Conservation (phyloP, 768 basidiomycete species). For the Phylloporus sp. region DNA sequence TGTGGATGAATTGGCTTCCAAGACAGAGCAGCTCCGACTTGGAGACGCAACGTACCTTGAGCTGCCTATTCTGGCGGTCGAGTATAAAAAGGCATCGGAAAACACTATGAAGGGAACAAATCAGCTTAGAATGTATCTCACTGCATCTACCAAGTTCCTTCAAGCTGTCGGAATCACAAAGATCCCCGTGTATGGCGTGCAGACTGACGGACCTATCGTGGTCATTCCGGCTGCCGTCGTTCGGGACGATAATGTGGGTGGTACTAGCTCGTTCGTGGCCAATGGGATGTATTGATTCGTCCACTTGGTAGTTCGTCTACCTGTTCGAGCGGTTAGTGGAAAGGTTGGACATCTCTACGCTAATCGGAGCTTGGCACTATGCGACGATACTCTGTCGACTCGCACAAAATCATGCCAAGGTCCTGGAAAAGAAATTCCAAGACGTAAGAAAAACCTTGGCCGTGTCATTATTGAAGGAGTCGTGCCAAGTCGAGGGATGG, state of each 20-base stretch:
- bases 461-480: neutral
- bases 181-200: conserved; percentile 3
- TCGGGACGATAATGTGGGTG: neutral
- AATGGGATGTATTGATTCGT: neutral
- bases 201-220: conserved; percentile 2
- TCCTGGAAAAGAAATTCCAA: neutral
- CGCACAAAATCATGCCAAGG: neutral
- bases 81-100: conserved; percentile 1
- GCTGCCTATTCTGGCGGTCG: conserved; percentile 4
- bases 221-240: conserved; percentile 1
- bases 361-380: conserved; percentile 8
- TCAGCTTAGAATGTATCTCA: conserved; percentile 6
- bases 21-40: neutral
- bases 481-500: neutral
- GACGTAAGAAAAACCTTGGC: neutral
- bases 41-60: neutral
- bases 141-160: conserved; percentile 7
- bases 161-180: conserved; percentile 2
- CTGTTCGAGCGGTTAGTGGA: conserved; percentile 5
- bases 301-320: conserved; percentile 1
- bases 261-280: too few relatives aligned
- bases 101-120: neutral
- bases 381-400: conserved; percentile 8
- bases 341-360: conserved; percentile 3
- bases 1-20: neutral